Evolutionary conservation across 2,329 filamentous ascomycete genomes (phyloP).

Genomic region (Colletotrichum sp.): DNA sequence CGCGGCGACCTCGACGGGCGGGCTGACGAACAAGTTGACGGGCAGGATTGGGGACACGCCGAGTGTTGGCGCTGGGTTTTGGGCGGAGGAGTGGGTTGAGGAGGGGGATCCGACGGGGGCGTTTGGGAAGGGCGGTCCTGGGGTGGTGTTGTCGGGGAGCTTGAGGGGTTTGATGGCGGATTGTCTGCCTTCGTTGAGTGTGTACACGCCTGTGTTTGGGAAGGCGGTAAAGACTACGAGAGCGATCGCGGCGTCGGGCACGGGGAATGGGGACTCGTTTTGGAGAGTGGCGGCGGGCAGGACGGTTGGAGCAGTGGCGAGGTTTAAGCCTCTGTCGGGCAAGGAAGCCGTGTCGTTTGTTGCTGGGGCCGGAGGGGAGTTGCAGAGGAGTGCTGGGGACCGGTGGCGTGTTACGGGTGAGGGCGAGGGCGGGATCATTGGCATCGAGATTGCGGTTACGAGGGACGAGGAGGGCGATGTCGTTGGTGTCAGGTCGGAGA

Average conservation of each 20-base stretch:
- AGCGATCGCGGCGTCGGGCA: constrained; percentile 71
- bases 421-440: constrained; percentile 86
- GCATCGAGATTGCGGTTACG: constrained; percentile 67
- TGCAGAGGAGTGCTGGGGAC: constrained; percentile 75
- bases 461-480: constrained; percentile 46
- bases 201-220: constrained; percentile 31
- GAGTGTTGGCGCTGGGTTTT: constrained; percentile 83
- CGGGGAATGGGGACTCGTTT: constrained; percentile 90
- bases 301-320: constrained; percentile 74
- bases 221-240: constrained; percentile 38
- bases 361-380: constrained; percentile 72
- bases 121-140: constrained; percentile 11
- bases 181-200: constrained; percentile 59
- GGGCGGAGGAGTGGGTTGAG: constrained; percentile 83
- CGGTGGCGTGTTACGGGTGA: constrained; percentile 78
- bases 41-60: constrained; percentile 89
- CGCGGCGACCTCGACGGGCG: constrained; percentile 72
- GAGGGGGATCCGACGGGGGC: constrained; percentile 37
- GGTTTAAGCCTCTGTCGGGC: constrained; percentile 61
- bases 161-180: constrained; percentile 59
- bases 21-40: constrained; percentile 87
- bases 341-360: constrained; percentile 66
- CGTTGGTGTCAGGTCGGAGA: constrained; percentile 47
- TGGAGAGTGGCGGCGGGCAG: constrained; percentile 73
- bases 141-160: constrained; percentile 41